Evolutionary conservation across 805 yeast genomes (phyloP).

Genomic region (Jamesozyma hellenica): DNA sequence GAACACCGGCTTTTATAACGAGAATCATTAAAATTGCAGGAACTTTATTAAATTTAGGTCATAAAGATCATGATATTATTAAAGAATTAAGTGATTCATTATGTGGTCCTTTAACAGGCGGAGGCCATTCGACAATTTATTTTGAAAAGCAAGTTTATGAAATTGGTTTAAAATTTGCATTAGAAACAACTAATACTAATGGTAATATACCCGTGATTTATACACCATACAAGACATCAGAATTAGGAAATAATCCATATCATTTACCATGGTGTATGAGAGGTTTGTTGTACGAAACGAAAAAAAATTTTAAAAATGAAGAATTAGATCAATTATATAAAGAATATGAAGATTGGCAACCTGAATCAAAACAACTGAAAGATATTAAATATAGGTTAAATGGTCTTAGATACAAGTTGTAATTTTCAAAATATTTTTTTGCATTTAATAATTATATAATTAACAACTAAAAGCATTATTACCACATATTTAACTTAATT

Average conservation of each 20-base stretch:
- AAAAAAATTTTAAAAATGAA: constrained; percentile 39
- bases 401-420: constrained; percentile 34
- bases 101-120: constrained; percentile 89
- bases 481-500: too few species aligned
- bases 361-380: constrained; percentile 69
- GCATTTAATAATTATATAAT: too few species aligned
- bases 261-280: constrained; percentile 88
- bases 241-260: constrained; percentile 69
- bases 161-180: constrained; percentile 59
- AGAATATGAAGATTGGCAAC: constrained; percentile 80
- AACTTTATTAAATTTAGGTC: constrained; percentile 64
- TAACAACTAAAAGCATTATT: too few species aligned
- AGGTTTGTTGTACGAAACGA: constrained; percentile 64
- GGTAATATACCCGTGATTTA: constrained; percentile 31
- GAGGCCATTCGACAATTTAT: constrained; percentile 87
- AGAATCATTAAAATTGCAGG: constrained; percentile 66
- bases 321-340: constrained; percentile 53
- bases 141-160: constrained; percentile 79
- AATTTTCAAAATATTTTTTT: too few species aligned
- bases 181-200: constrained; percentile 60
- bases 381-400: constrained; percentile 74
- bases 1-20: constrained; percentile 70
- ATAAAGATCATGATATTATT: constrained; percentile 74
- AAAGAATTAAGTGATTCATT: constrained; percentile 69
- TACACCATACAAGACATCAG: constrained; percentile 48